Evolutionary conservation across 1,284 basidiomycete genomes (phyloP), one percentile per base, ranked within the genome.

Genomic region (Ustilago loliicola): DNA sequence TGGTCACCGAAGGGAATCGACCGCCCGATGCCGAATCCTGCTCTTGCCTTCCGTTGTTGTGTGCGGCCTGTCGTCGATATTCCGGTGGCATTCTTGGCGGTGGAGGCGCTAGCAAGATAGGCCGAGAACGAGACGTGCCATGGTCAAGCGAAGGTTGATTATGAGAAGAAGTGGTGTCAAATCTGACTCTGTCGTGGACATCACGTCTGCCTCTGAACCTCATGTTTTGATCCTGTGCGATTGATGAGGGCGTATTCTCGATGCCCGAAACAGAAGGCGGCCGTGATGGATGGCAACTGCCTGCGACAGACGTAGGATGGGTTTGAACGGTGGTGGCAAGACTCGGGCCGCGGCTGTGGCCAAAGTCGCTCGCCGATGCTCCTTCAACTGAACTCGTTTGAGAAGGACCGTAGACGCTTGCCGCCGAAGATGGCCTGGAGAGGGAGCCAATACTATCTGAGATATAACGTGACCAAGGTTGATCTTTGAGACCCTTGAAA

Each of bases 311-410:
- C 0, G 59, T 61, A 0, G 27, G 25, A 8, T 45, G 34, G 13
- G 59, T 61, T 17, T 61, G 59, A 23, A 30, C 50, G 27, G 62
- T 71, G n/a, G 29, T 52, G 11, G 58, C n/a, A 6, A 32, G 30
- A 21, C 68, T 71, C 6, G 52, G 52, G 3, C 25, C 21, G 5
- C 57, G 52, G 60, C 57, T 64, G 40, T 64, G 67, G 13, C 45
- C 40, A 32, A 36, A 10, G 21, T 27, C 29, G 17, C 30, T 65
- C 8, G 57, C 51, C 32, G 58, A 59, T n/a, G 56, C 30, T 11
- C 36, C 27, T 10, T 30, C 40, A 1, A 63, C 6, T 15, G 61
- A 63, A n/a, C 38, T 45, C 48, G 38, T 57, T 21, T 38, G 66
- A 9, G 40, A 45, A 17, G 6, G n/a, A 29, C 38, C 45, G 34